Percentiles rank a stretch among this genome's conserved stretches.
phyloP scores from a whole-genome alignment of 495 filamentous ascomycete genomes.

The Lentithecium fluviatile region DNA sequence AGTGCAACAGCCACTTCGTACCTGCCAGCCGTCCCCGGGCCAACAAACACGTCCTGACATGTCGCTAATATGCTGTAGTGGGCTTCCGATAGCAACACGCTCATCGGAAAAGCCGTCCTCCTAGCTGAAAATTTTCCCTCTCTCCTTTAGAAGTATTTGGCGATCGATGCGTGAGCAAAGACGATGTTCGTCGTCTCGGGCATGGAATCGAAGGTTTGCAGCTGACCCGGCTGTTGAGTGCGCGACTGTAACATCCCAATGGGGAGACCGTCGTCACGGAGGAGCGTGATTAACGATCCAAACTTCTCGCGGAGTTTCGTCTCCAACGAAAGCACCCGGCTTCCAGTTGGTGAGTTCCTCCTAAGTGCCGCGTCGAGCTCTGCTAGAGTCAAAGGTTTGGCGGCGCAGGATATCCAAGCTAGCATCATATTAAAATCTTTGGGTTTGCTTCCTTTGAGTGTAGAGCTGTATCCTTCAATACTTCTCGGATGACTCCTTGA shows the following conservation, averaged over 20 bases:
- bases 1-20: no score
- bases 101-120: neutral
- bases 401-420: slow-evolving; percentile 5
- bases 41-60: neutral
- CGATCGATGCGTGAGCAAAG: neutral
- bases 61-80: neutral
- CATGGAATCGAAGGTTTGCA: neutral
- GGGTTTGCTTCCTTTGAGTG: neutral
- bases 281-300: neutral
- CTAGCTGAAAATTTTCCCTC: neutral
- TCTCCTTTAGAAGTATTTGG: neutral
- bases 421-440: slow-evolving; percentile 1
- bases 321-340: neutral
- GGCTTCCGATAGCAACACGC: neutral
- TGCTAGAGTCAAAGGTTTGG: neutral
- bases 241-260: neutral
- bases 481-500: neutral
- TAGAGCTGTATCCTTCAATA: slow-evolving; percentile 8
- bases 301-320: neutral
- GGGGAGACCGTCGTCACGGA: slow-evolving; percentile 4
- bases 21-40: no score
- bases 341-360: neutral
- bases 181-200: neutral
- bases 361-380: neutral
- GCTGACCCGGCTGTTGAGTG: no score